Percentiles rank a stretch among this genome's conserved stretches.
Conservation (phyloP, 352 stramenopile species). For the Phytophthora aleatoria region DNA sequence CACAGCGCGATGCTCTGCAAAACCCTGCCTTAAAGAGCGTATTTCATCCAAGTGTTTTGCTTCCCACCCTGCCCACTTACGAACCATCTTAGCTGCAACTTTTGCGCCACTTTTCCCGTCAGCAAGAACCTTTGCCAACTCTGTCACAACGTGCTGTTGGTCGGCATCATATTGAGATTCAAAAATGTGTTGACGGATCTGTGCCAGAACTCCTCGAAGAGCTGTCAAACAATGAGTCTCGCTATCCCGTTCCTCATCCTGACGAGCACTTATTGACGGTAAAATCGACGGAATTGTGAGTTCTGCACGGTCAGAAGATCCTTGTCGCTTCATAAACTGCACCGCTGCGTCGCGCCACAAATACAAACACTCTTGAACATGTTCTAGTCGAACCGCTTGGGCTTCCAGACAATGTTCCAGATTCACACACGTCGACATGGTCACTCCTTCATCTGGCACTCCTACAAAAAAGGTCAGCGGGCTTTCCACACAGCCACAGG, state of each 20-base stretch:
- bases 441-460: neutral
- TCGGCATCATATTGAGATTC: neutral
- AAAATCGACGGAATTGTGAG: constrained; percentile 1
- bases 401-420: constrained; percentile 36
- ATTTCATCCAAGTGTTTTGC: constrained; percentile 30
- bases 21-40: constrained; percentile 20
- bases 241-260: neutral
- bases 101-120: constrained; percentile 19
- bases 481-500: constrained; percentile 26
- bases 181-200: constrained; percentile 17
- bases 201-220: constrained; percentile 24
- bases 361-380: constrained; percentile 30
- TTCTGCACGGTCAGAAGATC: neutral
- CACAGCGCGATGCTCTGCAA: constrained; percentile 22
- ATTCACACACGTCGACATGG: constrained; percentile 24
- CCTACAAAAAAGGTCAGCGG: constrained; percentile 24
- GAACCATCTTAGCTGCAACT: constrained; percentile 34
- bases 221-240: neutral
- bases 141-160: neutral
- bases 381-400: constrained; percentile 25
- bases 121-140: constrained; percentile 12
- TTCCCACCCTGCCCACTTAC: constrained; percentile 38
- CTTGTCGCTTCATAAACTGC: constrained; percentile 26
- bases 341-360: constrained; percentile 30
- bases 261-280: neutral